Percentiles rank a stretch among this genome's conserved stretches.
These are phyloP conservation scores for Quercus parvula DNA, from an alignment of 306 rosid species.

Conservation along the genomic window DNA sequence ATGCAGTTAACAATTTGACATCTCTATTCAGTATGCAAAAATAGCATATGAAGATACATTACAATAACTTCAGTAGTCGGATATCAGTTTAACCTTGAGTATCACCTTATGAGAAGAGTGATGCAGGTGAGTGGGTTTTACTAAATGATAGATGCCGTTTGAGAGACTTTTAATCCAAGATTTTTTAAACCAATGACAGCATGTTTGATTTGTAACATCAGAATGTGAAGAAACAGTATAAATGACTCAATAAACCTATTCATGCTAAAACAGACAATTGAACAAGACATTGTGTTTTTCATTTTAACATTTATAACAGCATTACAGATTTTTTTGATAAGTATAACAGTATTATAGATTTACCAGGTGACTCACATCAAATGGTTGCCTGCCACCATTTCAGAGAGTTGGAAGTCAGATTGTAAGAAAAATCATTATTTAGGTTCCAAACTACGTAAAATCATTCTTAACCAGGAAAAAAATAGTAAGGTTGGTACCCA, in stretches of 20 bases:
- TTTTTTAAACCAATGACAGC: not conserved
- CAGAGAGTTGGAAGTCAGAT: not conserved
- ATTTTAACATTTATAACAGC: not conserved
- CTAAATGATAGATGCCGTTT: not conserved
- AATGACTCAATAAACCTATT: not conserved
- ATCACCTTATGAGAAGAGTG: too few relatives aligned
- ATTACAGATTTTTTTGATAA: not conserved
- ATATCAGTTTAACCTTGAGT: too few relatives aligned
- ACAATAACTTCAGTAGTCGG: too few relatives aligned
- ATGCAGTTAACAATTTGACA: not conserved
- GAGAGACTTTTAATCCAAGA: not conserved
- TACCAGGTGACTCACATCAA: not conserved
- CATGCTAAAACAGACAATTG: not conserved
- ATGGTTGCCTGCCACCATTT: too few relatives aligned
- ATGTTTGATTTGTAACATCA: not conserved
- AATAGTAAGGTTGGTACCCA: conserved; percentile 47
- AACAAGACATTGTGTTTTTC: not conserved
- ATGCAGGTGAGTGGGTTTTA: not conserved
- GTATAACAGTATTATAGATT: not conserved
- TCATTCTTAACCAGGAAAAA: not conserved
- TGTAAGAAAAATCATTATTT: not conserved
- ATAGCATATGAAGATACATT: too few relatives aligned
- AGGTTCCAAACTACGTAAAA: not conserved
- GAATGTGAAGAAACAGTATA: not conserved
- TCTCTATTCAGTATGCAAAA: too few relatives aligned